A percentile compares a stretch with the other conserved stretches of the same genome.
phyloP scores from a whole-genome alignment of 129 eudicot species.

The Escallonia rubra region DNA sequence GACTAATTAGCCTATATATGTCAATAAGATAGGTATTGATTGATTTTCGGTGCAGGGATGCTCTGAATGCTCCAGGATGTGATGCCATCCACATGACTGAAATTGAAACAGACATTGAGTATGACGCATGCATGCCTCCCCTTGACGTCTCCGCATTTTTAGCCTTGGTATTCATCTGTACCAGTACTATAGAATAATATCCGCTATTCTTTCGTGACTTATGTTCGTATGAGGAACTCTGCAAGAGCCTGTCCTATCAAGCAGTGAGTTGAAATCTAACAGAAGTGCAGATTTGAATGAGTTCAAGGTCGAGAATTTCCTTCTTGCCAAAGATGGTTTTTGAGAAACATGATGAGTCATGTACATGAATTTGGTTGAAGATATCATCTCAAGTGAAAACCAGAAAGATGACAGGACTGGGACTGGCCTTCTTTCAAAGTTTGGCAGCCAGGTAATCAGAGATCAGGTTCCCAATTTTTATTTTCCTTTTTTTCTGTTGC shows the following conservation, averaged over 20 bases:
- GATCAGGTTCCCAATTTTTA: too few species aligned
- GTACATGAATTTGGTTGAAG: constrained; percentile 19
- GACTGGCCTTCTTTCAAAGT: constrained; percentile 62
- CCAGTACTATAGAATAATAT: constrained; percentile 42
- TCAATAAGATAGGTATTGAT: background rate
- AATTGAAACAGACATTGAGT: constrained; percentile 39
- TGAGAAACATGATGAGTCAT: constrained; percentile 53
- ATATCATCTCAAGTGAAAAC: constrained; percentile 34
- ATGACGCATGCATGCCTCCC: constrained; percentile 68
- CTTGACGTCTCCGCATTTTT: constrained; percentile 46
- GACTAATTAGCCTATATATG: background rate
- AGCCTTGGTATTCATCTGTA: constrained; percentile 65
- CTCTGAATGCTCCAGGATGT: constrained; percentile 56
- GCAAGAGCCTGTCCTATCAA: background rate
- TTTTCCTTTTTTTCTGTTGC: background rate
- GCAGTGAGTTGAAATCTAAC: too few species aligned
- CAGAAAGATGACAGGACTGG: constrained; percentile 59
- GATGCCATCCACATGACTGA: constrained; percentile 77
- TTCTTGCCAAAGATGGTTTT: constrained; percentile 34
- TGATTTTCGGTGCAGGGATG: constrained; percentile 48
- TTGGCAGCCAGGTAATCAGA: constrained; percentile 59
- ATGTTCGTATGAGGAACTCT: constrained; percentile 36
- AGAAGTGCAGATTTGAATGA: constrained; percentile 4
- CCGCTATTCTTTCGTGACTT: constrained; percentile 49
- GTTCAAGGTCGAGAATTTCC: constrained; percentile 21